These are phyloP conservation scores for Pecoramyces ruminantium DNA, from an alignment of 192 early-diverging fungal genomes.

Conservation along the genomic window DNA sequence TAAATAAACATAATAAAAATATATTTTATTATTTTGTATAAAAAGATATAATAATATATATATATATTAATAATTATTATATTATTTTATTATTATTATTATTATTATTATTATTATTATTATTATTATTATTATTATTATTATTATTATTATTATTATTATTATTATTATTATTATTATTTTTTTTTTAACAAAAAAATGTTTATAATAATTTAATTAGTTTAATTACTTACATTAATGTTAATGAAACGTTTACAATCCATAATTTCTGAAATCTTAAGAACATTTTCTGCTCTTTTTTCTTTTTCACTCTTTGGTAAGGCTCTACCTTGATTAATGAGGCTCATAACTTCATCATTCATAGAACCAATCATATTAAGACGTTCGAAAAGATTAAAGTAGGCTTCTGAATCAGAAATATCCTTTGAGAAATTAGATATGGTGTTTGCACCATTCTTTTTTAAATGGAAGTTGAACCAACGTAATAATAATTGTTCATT, in stretches of 20 bases:
- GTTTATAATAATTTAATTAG: too few relatives aligned
- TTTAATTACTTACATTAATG: not conserved
- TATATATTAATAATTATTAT: too few relatives aligned
- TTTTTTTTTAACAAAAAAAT: too few relatives aligned
- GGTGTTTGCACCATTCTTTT: slow-evolving; percentile 45
- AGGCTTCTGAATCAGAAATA: not conserved
- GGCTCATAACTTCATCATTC: not conserved
- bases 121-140: too few relatives aligned
- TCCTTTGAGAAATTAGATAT: not conserved
- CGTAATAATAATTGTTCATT: slow-evolving; percentile 84
- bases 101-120: too few relatives aligned
- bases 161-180: too few relatives aligned
- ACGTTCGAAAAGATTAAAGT: not conserved
- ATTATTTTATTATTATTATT: too few relatives aligned
- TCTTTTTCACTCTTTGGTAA: not conserved
- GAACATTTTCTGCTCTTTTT: not conserved
- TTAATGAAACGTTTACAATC: not conserved
- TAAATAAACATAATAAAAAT: too few relatives aligned
- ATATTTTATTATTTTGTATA: too few relatives aligned
- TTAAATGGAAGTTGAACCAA: slow-evolving; percentile 99
- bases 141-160: too few relatives aligned
- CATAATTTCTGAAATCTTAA: not conserved
- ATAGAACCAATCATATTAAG: not conserved
- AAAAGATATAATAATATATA: too few relatives aligned
- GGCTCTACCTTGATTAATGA: not conserved